Percentiles rank a stretch among this genome's conserved stretches.
Conservation (phyloP, 352 stramenopile species). For the Salisapilia sapeloensis region DNA sequence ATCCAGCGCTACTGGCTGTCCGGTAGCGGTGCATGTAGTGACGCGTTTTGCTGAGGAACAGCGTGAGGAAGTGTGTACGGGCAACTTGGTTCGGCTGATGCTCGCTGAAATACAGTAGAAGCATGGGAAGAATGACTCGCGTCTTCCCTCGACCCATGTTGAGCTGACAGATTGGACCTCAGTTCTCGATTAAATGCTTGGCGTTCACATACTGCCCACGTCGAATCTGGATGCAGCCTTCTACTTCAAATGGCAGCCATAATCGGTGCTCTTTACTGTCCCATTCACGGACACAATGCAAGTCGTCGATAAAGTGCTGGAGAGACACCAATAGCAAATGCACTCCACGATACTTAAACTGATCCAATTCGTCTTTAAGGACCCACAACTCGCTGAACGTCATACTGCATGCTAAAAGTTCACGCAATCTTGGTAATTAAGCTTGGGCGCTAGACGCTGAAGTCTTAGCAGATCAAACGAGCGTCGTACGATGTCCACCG, state of each 20-base stretch:
- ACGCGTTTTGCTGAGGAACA: constrained; percentile 39
- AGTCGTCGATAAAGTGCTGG: constrained; percentile 27
- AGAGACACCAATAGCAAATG: not conserved
- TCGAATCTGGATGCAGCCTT: constrained; percentile 61
- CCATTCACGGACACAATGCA: constrained; percentile 30
- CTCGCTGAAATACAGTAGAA: constrained; percentile 52
- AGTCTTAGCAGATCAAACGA: constrained; percentile 15
- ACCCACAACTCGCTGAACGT: constrained; percentile 49
- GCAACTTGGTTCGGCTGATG: constrained; percentile 9
- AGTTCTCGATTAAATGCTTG: constrained; percentile 46
- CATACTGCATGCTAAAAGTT: constrained; percentile 8
- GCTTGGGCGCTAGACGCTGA: constrained; percentile 7
- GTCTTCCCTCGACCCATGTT: constrained; percentile 84
- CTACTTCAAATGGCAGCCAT: constrained; percentile 81
- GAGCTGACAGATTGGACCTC: constrained; percentile 56
- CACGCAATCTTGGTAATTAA: constrained; percentile 4
- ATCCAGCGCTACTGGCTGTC: constrained; percentile 15
- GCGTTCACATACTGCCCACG: constrained; percentile 66
- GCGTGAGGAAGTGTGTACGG: constrained; percentile 38
- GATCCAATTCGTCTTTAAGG: constrained; percentile 48
- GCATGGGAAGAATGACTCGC: constrained; percentile 78
- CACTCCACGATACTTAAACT: constrained; percentile 6
- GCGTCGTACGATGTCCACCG: constrained; percentile 17
- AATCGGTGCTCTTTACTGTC: constrained; percentile 28
- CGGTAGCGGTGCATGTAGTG: constrained; percentile 49